Conservation (phyloP, 495 filamentous ascomycete genomes). For the Aspergillus sclerotiicarbonarius region DNA sequence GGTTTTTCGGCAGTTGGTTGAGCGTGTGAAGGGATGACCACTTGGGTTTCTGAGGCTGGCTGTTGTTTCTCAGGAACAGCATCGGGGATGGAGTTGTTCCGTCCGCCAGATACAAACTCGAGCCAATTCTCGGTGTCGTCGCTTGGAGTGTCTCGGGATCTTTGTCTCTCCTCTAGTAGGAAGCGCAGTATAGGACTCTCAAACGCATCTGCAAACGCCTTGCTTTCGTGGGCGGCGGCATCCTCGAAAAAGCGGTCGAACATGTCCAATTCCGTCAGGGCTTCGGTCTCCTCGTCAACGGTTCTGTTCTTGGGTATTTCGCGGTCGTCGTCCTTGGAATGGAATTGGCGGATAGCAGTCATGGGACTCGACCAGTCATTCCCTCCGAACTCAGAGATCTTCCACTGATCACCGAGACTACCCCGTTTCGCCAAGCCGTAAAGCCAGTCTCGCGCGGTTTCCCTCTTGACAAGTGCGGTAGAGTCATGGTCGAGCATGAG, state of each 20-base stretch:
- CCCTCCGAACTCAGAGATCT: slow-evolving; percentile 16
- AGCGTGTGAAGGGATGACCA: not conserved
- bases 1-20: slow-evolving; percentile 9
- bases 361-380: slow-evolving; percentile 26
- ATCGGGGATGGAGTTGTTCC: slow-evolving; percentile 31
- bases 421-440: slow-evolving; percentile 37
- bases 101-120: slow-evolving; percentile 32
- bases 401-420: slow-evolving; percentile 39
- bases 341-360: slow-evolving; percentile 26
- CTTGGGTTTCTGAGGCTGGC: not conserved
- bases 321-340: slow-evolving; percentile 6
- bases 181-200: slow-evolving; percentile 37
- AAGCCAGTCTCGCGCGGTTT: slow-evolving; percentile 38
- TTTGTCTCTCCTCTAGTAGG: slow-evolving; percentile 29
- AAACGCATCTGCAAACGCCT: slow-evolving; percentile 22
- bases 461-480: slow-evolving; percentile 18
- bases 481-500: slow-evolving; percentile 39
- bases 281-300: slow-evolving; percentile 9
- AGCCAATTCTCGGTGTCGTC: slow-evolving; percentile 32
- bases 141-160: slow-evolving; percentile 11
- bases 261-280: slow-evolving; percentile 42
- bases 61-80: slow-evolving; percentile 12
- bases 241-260: slow-evolving; percentile 47
- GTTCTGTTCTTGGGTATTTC: not conserved
- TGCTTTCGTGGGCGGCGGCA: slow-evolving; percentile 34